phyloP scores from a whole-genome alignment of 2,329 filamentous ascomycete genomes.

The Alternaria atra region DNA sequence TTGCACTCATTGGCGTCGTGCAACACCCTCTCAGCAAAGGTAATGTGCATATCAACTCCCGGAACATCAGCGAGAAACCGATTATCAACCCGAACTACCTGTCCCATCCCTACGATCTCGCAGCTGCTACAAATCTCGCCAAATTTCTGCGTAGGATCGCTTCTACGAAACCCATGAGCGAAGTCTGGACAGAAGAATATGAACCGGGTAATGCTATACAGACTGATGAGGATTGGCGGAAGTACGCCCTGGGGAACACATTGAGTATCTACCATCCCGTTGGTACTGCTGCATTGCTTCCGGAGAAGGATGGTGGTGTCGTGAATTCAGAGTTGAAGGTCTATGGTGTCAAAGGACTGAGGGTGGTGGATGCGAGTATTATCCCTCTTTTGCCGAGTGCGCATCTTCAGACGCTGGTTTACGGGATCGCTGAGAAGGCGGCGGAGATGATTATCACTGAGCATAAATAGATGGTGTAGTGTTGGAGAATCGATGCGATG shows the following conservation, averaged over 20 bases:
- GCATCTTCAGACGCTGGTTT: conserved; percentile 40
- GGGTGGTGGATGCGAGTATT: conserved; percentile 44
- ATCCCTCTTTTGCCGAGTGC: conserved; percentile 37
- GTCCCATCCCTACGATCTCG: conserved; percentile 38
- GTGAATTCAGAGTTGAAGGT: conserved; percentile 33
- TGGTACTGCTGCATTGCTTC: conserved; percentile 48
- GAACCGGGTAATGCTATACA: conserved; percentile 38
- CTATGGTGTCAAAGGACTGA: conserved; percentile 30
- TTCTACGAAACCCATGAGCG: conserved; percentile 35
- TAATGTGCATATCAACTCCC: conserved; percentile 34
- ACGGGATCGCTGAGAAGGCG: conserved; percentile 41
- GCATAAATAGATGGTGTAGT: conserved; percentile 1
- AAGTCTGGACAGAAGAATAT: conserved; percentile 42
- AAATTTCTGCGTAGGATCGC: conserved; percentile 42
- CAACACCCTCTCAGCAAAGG: conserved; percentile 48
- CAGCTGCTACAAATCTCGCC: conserved; percentile 28
- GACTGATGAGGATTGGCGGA: conserved; percentile 39
- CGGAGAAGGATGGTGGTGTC: conserved; percentile 35
- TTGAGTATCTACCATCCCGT: conserved; percentile 46
- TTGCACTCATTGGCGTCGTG: conserved; percentile 47
- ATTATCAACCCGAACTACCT: conserved; percentile 44
- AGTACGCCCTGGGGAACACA: conserved; percentile 26
- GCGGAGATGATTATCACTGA: conserved; percentile 30
- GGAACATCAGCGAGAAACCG: conserved; percentile 33
- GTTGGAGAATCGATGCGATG: not conserved